phyloP scores from a whole-genome alignment of 176 grass and related monocot species.

The Bolboschoenus planiculmis region DNA sequence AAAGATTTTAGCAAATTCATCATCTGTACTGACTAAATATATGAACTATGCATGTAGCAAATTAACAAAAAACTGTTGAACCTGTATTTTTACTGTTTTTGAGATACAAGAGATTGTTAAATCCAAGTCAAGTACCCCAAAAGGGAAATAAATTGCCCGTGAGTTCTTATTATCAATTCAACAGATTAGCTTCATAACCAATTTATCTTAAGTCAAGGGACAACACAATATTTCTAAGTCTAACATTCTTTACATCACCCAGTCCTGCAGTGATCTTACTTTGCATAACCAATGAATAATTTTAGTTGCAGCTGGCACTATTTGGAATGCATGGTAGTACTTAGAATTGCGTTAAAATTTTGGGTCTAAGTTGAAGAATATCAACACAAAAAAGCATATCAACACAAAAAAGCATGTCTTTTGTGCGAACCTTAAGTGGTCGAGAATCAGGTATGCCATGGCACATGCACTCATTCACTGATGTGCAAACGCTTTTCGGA shows the following conservation, averaged over 20 bases:
- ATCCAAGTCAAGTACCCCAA: background rate
- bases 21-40: background rate
- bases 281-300: background rate
- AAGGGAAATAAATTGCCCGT: too few species aligned
- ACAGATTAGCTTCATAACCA: background rate
- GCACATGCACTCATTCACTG: constrained; percentile 95
- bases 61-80: background rate
- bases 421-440: constrained; percentile 48
- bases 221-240: background rate
- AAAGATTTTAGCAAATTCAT: background rate
- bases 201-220: background rate
- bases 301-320: background rate
- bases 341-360: background rate
- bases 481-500: constrained; percentile 95
- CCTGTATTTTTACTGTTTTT: background rate
- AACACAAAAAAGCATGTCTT: background rate
- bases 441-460: constrained; percentile 98
- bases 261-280: background rate
- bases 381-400: background rate
- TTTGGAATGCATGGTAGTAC: background rate
- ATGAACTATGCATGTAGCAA: background rate
- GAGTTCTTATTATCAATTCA: background rate
- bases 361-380: background rate
- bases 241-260: background rate
- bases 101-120: background rate